Base-by-base conservation (phyloP, 2,329 filamentous ascomycete genomes). In the Parasarocladium wereldwijsianum region DNA sequence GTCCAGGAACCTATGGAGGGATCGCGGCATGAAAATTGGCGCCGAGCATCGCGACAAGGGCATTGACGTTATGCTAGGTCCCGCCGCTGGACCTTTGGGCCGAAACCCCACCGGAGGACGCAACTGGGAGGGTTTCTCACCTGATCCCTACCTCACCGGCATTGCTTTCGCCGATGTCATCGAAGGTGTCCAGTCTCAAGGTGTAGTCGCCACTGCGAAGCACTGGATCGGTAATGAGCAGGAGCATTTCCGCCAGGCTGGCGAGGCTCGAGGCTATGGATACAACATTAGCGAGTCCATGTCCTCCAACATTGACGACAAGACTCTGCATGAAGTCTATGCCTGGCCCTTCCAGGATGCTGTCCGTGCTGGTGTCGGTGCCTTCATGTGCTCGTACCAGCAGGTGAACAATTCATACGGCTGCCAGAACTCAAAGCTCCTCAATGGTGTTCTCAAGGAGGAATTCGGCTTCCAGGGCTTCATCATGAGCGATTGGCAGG, bases 391-490 rank as follows among this genome's bases (percentile, higher is more conserved):
- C 48, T 72, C 73, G 0, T 84, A 84, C 58, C 73, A 83, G 43
- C 76, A 81, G 44, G 48, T 85, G 51, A 92, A 92, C 58, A 83
- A 83, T 51, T 82, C 73, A 6, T 84, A 84, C 41, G 66, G 55
- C 13, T 90, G 83, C 53, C 78, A 87, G 44, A 90, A 90, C 57
- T 78, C 75, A 17, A 75, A 79, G 43, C 52, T 78, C 8, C 55
- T 84, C 40, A 90, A 90, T 46, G 71, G 74, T 25, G 54, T 90
- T 3, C 60, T 90, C 41, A 90, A 90, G 57, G 66, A 68, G 17
- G 81, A 90, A 52, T 62, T 87, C 1, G 80, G 79, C 24, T 87
- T 87, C 55, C 78, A 84, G 40, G 81, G 81, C 0, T 83, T 83
- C 42, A 66, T 87, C 34, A 73, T 82, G 68, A 72, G 66, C n/a